Percentiles rank a stretch among this genome's conserved stretches.
phyloP scores from a whole-genome alignment of 345 rosid genomes.

The Geranium brycei region DNA sequence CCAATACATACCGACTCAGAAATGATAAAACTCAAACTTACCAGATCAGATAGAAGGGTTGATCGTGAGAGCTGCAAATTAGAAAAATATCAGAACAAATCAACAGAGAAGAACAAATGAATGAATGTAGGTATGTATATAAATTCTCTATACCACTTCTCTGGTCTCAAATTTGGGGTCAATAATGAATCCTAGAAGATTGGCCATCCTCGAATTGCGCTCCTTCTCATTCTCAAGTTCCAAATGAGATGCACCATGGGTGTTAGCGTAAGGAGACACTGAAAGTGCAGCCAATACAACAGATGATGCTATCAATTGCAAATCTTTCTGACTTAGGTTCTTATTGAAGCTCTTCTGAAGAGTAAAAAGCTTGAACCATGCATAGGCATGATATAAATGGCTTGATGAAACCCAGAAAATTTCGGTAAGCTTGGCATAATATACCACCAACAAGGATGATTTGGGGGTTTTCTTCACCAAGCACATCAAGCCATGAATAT shows the following conservation, averaged over 20 bases:
- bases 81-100: slow-evolving; percentile 10
- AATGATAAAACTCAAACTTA: slow-evolving; percentile 17
- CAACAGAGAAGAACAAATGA: background rate
- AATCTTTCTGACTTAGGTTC: slow-evolving; percentile 85
- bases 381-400: slow-evolving; percentile 89
- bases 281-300: slow-evolving; percentile 89
- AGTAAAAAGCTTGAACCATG: slow-evolving; percentile 87
- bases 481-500: slow-evolving; percentile 89
- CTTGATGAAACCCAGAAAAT: slow-evolving; percentile 93
- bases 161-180: slow-evolving; percentile 81
- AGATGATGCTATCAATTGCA: slow-evolving; percentile 87
- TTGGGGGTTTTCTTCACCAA: slow-evolving; percentile 93
- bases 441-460: slow-evolving; percentile 81
- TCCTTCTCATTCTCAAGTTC: slow-evolving; percentile 89
- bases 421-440: slow-evolving; percentile 87
- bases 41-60: slow-evolving; percentile 79
- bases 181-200: slow-evolving; percentile 86
- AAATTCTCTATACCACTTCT: slow-evolving; percentile 53
- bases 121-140: slow-evolving; percentile 1
- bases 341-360: slow-evolving; percentile 95
- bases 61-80: slow-evolving; percentile 68
- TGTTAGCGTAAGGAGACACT: slow-evolving; percentile 62
- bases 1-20: too few species aligned
- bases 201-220: slow-evolving; percentile 82
- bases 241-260: slow-evolving; percentile 56